Evolutionary conservation across 176 grass and related monocot species (phyloP).

Genomic region (Oryza glaberrima): DNA sequence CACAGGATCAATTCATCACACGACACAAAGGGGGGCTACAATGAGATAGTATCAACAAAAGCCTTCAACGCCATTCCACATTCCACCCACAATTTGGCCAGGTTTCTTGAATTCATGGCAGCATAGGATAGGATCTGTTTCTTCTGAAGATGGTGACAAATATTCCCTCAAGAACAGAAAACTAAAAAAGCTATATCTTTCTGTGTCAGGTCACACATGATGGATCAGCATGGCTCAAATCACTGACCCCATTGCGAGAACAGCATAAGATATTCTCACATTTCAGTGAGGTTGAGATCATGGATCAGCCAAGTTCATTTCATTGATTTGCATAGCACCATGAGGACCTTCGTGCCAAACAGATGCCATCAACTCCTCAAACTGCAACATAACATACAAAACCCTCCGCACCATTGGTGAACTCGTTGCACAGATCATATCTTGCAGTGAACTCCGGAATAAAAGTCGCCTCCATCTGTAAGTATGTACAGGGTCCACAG

Average conservation of each 20-base stretch:
- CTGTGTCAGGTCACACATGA: background rate
- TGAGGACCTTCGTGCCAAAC: background rate
- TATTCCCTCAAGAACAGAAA: conserved; percentile 16
- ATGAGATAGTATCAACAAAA: conserved; percentile 20
- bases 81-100: background rate
- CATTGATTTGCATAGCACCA: conserved; percentile 14
- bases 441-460: conserved; percentile 57
- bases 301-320: conserved; percentile 1
- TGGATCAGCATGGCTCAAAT: background rate
- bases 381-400: conserved; percentile 30
- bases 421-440: conserved; percentile 63
- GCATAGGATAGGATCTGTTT: background rate
- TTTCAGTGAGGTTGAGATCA: conserved; percentile 26
- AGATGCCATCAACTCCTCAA: conserved; percentile 32
- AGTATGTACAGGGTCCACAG: conserved; percentile 60
- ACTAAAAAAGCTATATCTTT: background rate
- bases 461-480: conserved; percentile 62
- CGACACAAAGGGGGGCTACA: conserved; percentile 2
- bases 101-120: background rate
- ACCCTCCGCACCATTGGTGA: conserved; percentile 37
- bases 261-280: background rate
- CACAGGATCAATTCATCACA: conserved; percentile 28
- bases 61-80: background rate
- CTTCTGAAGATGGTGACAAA: conserved; percentile 13
- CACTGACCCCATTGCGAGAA: background rate